phyloP scores from a whole-genome alignment of 2,329 filamentous ascomycete species.

The Myriosclerotinia duriaeana region DNA sequence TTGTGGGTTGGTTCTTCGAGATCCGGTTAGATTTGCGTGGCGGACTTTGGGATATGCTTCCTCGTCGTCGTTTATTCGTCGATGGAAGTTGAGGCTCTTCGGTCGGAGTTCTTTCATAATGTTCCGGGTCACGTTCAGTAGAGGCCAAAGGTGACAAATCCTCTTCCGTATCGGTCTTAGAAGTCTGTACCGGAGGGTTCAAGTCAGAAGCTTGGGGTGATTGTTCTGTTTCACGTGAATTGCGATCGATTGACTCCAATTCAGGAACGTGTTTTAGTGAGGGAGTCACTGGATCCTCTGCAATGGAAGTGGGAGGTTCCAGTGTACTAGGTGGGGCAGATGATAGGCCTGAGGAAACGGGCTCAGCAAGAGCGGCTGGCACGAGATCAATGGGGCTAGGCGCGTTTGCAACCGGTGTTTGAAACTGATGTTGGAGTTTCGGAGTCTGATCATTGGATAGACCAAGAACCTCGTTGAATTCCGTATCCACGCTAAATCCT shows the following conservation, averaged over 20 bases:
- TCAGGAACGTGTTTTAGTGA: not conserved
- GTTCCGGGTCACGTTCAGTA: not conserved
- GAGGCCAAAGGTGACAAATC: not conserved
- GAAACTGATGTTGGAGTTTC: slow-evolving; percentile 2
- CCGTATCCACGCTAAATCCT: slow-evolving; percentile 37
- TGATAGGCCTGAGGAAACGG: slow-evolving; percentile 16
- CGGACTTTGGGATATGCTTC: not conserved
- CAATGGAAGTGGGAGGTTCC: slow-evolving; percentile 10
- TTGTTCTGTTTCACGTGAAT: not conserved
- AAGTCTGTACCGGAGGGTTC: not conserved
- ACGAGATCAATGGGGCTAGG: not conserved
- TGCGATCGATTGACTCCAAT: not conserved
- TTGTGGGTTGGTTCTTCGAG: slow-evolving; percentile 5
- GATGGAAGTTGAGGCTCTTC: slow-evolving; percentile 1
- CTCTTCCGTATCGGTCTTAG: not conserved
- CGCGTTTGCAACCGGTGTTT: not conserved
- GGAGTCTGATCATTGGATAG: not conserved
- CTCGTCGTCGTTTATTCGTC: not conserved
- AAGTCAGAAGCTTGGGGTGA: not conserved
- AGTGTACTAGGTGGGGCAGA: slow-evolving; percentile 12
- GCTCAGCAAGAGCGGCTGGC: not conserved
- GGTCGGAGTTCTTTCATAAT: not conserved
- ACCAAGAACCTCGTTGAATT: slow-evolving; percentile 31
- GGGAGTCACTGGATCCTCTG: not conserved
- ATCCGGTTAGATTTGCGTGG: slow-evolving; percentile 20